Base-by-base conservation (phyloP, 495 filamentous ascomycete species). In the Entonaema liquescens region DNA sequence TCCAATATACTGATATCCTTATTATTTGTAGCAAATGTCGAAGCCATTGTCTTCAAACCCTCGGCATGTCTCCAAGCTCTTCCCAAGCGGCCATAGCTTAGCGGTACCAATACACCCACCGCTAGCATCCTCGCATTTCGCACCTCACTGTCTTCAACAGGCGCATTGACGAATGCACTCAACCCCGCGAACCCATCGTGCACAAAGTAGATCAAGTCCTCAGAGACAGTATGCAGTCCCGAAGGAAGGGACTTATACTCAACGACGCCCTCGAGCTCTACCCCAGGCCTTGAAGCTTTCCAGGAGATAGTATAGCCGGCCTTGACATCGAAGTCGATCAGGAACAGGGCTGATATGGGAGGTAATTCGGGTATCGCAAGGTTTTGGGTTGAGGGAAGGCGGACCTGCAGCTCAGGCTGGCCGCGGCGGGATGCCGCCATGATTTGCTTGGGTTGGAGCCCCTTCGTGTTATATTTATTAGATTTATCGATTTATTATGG, bases 221-320 rank as follows among this genome's bases (percentile, higher is more conserved):
- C 88, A 50, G 89, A 83, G 9, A 98, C 92, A 64, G 92, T 92
- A 82, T 99, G 95, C 49, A 98, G 80, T 38, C 95, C 95, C 0
- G 94, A 97, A 1, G 95, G 95, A 44, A 99, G 85, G 59, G 82
- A 94, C 79, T 97, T 97, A 86, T 92, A 99, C 78, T 99, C 95
- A 58, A 98, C 94, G 47, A 89, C 89, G 40, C 93, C 93, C 76
- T 96, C 93, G 50, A 99, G 86, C 66, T 93, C 87, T 56, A 97
- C 89, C 44, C 88, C 90, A 17, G 88, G 84, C 5, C 87, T 78
- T 17, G 91, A 87, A 42, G 86, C 88, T 76, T 95, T 92, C 95
- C 95, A 98, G 12, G 88, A 89, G 68, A 97, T 90, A 63, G 92
- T 94, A 79, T 87, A 95, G 80, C 92, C 92, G 75, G 91, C 88